Base-by-base conservation (phyloP, 441 rosid genomes). In the Viola pubescens region DNA sequence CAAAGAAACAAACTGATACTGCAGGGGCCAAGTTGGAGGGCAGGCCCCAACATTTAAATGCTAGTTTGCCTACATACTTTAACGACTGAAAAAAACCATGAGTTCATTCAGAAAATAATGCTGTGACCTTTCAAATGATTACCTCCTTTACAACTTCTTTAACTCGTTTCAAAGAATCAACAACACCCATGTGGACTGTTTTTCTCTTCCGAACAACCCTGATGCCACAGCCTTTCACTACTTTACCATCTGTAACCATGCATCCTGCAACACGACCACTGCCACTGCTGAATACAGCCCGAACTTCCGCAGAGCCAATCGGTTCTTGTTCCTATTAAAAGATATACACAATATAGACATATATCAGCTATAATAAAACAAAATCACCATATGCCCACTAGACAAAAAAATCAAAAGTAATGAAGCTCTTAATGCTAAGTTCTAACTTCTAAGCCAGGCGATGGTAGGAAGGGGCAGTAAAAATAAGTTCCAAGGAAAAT, bases 261-360 rank as follows among this genome's bases (percentile, higher is more conserved):
- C 96, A 94, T 58, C 98, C 98, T 64, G 98, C 98, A 79, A 83
- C 92, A 69, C 88, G 97, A 57, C 96, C 92, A 69, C 98, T 94
- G 53, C 98, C 98, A 63, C 98, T 94, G 77, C 91, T 84, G 79
- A 94, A 94, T 53, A 83, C 75, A 45, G 95, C 96, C 58, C 98
- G 85, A 62, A 94, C 91, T 73, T 83, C 92, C 9, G 96, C 95
- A 63, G 81, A 78, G 60, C 98, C 98, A 73, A 89, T 84, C 9
- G 73, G 63, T 72, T 86, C 80, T 86, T 86, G 81, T 58, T 94
- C 98, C 98, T 94, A 60, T 57, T 52, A n/a, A 73, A 26, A 26
- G 34, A 26, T 26, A 63, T 16, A 82, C 12, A 58, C 59, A 67
- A 13, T 48, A 58, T 44, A 61, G 53, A 63, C 52, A 54, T 59